Evolutionary conservation across 192 early-diverging fungal species (phyloP), one percentile per base, ranked within the genome.

Genomic region (Coemansia biformis): DNA sequence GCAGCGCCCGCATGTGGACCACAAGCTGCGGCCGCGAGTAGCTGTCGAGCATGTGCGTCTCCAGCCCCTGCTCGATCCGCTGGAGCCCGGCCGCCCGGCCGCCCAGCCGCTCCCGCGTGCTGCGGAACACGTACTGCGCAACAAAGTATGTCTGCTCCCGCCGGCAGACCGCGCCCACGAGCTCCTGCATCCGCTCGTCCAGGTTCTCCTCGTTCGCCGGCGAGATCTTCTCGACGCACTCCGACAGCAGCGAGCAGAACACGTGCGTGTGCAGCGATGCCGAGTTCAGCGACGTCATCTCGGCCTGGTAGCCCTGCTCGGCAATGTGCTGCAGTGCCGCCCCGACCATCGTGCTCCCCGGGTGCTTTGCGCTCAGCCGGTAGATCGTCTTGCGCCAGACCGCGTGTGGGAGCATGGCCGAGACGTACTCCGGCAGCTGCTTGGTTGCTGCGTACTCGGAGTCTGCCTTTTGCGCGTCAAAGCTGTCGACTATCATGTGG

Each of bases 321-420:
- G 83, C 74, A 46, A 86, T 83, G 44, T 46, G 58, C 79, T 81
- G 84, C 37, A 86, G 80, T 10, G 79, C 77, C 36, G 76, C 75
- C 35, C 80, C 81, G 5, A 88, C 43, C 53, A 88, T 80, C 6
- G 51, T 44, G 45, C 83, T 80, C n/a, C 67, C 66, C 12, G 82
- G 78, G 43, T 88, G 54, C 22, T 65, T 62, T 29, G 84, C 83
- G 33, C 81, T 78, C 4, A 88, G 58, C 15, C 78, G 78, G 45
- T 88, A 88, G 15, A 86, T 79, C 12, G 76, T 65, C 19, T 66
- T 73, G 60, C 86, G 78, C 83, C 83, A 88, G 22, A 62, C 71
- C 16, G 63, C 56, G 53, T 83, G 75, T 17, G 78, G 49, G 14
- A 85, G 78, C 74, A 88, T 77, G 4, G 59, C 59, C 17, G 48